Percentiles rank a stretch among this genome's conserved stretches.
Conservation (phyloP, 805 yeast genomes). For the Saccharomycopsis capsularis region DNA sequence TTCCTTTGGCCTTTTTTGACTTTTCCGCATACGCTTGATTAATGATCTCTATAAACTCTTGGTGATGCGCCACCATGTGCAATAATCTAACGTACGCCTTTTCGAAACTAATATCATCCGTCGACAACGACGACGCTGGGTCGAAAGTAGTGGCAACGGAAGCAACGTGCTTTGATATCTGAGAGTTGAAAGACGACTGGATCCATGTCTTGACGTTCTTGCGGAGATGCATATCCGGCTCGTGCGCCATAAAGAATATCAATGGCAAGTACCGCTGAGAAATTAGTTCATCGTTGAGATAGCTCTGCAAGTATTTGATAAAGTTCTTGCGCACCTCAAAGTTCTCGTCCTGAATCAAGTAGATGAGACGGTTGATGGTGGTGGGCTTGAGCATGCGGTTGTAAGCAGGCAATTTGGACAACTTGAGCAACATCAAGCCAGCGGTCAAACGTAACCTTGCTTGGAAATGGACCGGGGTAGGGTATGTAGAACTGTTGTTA, state of each 20-base stretch:
- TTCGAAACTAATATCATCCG: conserved; percentile 50
- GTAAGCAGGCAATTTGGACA: conserved; percentile 50
- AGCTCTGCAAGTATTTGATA: conserved; percentile 42
- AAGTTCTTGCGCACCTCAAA: conserved; percentile 49
- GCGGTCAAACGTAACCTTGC: conserved; percentile 60
- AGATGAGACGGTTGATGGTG: conserved; percentile 46
- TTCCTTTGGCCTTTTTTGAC: too few relatives aligned
- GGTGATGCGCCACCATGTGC: conserved; percentile 68
- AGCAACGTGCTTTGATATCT: conserved; percentile 23
- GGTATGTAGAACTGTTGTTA: conserved; percentile 35
- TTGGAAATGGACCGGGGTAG: conserved; percentile 60
- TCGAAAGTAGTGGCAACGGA: conserved; percentile 54
- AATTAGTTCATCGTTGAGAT: conserved; percentile 43
- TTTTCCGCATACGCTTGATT: conserved; percentile 25
- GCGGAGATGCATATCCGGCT: conserved; percentile 50
- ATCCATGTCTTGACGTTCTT: conserved; percentile 63
- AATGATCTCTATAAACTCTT: conserved; percentile 46
- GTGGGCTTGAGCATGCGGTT: conserved; percentile 46
- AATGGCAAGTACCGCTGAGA: conserved; percentile 63
- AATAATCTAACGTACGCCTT: conserved; percentile 59
- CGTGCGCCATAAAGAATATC: conserved; percentile 69
- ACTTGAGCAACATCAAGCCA: conserved; percentile 55
- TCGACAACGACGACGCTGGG: conserved; percentile 33
- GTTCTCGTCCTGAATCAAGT: conserved; percentile 62
- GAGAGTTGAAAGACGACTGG: conserved; percentile 44